Evolutionary conservation across 345 rosid species (phyloP), one percentile per base, ranked within the genome.

Genomic region (Linum lewisii): DNA sequence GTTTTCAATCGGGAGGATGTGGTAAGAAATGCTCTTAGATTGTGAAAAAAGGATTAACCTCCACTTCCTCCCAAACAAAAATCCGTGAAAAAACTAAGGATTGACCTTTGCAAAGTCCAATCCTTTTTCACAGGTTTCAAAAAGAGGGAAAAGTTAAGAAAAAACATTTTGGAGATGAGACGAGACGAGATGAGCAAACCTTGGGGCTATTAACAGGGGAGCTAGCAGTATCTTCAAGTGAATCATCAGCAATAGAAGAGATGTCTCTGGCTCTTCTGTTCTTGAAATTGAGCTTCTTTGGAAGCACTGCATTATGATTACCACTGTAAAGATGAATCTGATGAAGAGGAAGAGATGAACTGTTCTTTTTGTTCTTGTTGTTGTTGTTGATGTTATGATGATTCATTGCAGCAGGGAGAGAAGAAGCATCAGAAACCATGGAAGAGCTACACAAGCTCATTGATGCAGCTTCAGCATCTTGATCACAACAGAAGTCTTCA

Each of bases 191-290:
- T 29, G 2, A 29, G 5, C 34, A 29, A 29, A 85, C 95, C 87
- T 85, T 87, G 59, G 94, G 91, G 66, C 87, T 83, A 53, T 77
- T 83, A 54, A 78, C 84, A 66, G 95, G 94, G 67, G 97, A 90
- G 63, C 84, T 90, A 55, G 95, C 97, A 61, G 97, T 90, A 60
- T 90, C 97, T 67, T 90, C 95, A 72, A 90, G 77, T 51, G 90
- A 84, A 63, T 87, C 90, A 69, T 87, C 95, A 26, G 47, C 13
- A 11, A 11, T 42, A 7, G 18, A 11, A 42, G 18, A 11, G 67
- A 23, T 73, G 57, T 78, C 71, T 44, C 64, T 71, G 68, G 79
- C 71, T 78, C 85, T 82, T 60, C 66, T 76, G 64, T 72, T 82
- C 72, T 80, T 74, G 67, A 75, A 74, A 70, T 64, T 76, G 55